Conservation (phyloP, 805 yeast species). For the Scheffersomyces stipitis region DNA sequence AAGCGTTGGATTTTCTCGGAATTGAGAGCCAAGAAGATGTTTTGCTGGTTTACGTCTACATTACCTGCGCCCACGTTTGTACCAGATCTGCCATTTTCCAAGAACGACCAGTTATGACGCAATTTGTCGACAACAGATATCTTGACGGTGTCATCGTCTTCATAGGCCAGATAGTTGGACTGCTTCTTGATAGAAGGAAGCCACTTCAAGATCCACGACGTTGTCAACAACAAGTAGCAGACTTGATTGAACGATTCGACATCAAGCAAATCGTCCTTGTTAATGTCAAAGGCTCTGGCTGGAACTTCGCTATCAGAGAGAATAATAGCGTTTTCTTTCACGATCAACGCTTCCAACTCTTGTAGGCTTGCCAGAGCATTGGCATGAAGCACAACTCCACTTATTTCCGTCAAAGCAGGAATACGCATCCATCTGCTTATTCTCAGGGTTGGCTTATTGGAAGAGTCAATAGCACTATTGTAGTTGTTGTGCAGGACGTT, state of each 20-base stretch:
- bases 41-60: conserved; percentile 19
- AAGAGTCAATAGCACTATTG: conserved; percentile 3
- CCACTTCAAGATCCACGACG: conserved; percentile 61
- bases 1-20: conserved; percentile 33
- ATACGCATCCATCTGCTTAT: conserved; percentile 33
- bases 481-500: conserved; percentile 7
- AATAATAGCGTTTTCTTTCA: conserved; percentile 28
- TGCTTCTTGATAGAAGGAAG: conserved; percentile 52
- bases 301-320: conserved; percentile 16
- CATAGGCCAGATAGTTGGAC: conserved; percentile 25
- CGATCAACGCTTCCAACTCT: conserved; percentile 12
- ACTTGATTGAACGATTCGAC: conserved; percentile 50
- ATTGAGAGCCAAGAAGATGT: conserved; percentile 34
- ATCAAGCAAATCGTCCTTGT: conserved; percentile 56
- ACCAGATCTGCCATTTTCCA: conserved; percentile 38
- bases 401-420: conserved; percentile 27
- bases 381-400: conserved; percentile 6
- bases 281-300: conserved; percentile 28
- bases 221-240: conserved; percentile 51
- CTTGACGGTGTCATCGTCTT: conserved; percentile 12
- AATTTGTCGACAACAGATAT: conserved; percentile 30
- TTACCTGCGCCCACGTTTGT: conserved; percentile 10
- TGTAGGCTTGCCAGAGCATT: conserved; percentile 9
- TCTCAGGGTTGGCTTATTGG: conserved; percentile 23
- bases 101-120: conserved; percentile 41